Evolutionary conservation across 1,284 basidiomycete genomes (phyloP), one percentile per base, ranked within the genome.

Genomic region (Quambalaria eucalypti): DNA sequence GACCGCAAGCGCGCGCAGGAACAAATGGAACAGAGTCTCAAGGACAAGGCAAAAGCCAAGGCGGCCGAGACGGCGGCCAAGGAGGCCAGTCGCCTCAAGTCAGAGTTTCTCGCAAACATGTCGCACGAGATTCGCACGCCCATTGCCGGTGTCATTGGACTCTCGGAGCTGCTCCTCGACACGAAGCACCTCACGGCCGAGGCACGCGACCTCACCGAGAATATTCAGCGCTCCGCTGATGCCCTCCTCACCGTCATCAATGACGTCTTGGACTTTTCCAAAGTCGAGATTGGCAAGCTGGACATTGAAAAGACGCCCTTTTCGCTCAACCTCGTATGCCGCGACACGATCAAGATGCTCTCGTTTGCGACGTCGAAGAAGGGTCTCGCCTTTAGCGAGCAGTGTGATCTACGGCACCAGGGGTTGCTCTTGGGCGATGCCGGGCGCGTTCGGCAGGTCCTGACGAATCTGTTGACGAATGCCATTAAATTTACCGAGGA

Each of bases 21-120:
- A 8, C 67, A 65, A 40, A 64, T 77, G 28, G 65, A 68, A 42
- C 60, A 74, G 48, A 68, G 66, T 25, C 62, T 71, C 54, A 64
- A 74, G 49, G 74, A 77, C 64, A 63, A 68, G 30, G 64, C 69
- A 14, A 58, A 66, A 7, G 67, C 76, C 1, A 64, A 72, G 19
- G 76, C 75, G 2, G 69, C 71, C 16, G 76, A 77, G 54, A 69
- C 68, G 0, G 75, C 75, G 1, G 76, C 76, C 70, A 59, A 80
- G 78, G 79, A 80, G 78, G 77, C 79, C 76, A 72, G 78, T 78
- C 59, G 79, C 77, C 71, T 81, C 77, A 77, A 78, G 74, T 65
- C 78, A 62, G 54, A 76, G 66, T 60, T 74, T 68, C 30, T 78
- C 66, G 52, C 74, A 66, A 59, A 74, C 70, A 70, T 76, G 65